Evolutionary conservation across 257 asterid species (phyloP), one percentile per base, ranked within the genome.

Genomic region (Salvia miltiorrhiza): DNA sequence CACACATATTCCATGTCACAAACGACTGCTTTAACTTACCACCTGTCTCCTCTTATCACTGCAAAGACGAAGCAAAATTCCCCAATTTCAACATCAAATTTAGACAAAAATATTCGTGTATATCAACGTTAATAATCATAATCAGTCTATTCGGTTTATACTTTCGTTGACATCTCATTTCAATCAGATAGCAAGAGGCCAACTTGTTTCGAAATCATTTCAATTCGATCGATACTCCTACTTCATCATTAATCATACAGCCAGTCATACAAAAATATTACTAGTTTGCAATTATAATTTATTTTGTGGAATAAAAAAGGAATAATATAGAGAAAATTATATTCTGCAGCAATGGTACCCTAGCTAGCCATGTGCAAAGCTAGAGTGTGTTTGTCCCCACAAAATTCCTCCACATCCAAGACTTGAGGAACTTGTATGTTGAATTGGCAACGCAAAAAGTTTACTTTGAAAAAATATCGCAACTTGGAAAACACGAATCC

Each of bases 341-440:
- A 55, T 55, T 55, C 57, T 23, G 16, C 69, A 24, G 16, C 28
- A 63, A 32, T 60, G 24, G 39, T 59, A 14, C 39, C 49, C 13
- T 7, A 40, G 45, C 26, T 35, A 16, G 73, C 65, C 67, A 68
- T 60, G 62, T 62, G 67, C 61, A 30, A 62, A 32, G 69, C 14
- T 16, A 53, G 33, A 53, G 63, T 28, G 39, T 56, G 14, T 63
- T 44, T 32, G 72, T 33, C 61, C 71, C 67, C 71, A 72, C 67
- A 66, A 50, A 66, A 66, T 66, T 59, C 70, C 24, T 52, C 17
- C 63, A 67, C 81, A 61, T 67, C 78, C 82, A 62, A 77, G 72
- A 73, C 44, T 12, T 77, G 6, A 23, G 82, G 82, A 77, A 55
- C 78, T 55, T 52, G 30, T 21, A 0, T 14, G 19, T 13, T 28